Evolutionary conservation across 257 asterid species (phyloP).

Genomic region (Cinchona pubescens): DNA sequence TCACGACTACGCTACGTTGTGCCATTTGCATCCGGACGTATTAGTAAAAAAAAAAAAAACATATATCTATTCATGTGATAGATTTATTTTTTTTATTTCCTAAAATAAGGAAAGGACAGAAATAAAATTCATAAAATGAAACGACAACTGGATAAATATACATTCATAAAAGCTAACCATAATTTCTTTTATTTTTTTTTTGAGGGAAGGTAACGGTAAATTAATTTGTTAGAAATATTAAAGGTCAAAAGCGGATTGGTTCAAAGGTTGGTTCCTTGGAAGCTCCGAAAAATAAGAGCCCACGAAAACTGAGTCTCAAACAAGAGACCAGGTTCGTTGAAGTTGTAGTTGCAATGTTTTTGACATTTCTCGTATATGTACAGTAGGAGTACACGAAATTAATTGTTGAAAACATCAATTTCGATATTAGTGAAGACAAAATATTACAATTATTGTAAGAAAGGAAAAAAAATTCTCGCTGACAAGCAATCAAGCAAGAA

Average conservation of each 20-base stretch:
- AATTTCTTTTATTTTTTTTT: no score
- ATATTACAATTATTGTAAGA: no score
- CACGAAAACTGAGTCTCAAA: conserved; percentile 9
- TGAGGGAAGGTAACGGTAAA: not conserved
- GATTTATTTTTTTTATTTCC: not conserved
- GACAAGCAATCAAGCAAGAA: no score
- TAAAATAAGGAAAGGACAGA: not conserved
- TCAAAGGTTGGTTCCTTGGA: conserved; percentile 30
- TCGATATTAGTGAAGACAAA: not conserved
- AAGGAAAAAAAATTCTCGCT: no score
- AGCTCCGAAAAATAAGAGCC: conserved; percentile 45
- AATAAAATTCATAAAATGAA: no score
- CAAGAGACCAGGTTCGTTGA: not conserved
- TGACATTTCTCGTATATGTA: not conserved
- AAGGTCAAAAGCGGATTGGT: conserved; percentile 19
- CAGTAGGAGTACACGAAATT: not conserved
- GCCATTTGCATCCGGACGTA: not conserved
- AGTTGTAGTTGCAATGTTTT: not conserved
- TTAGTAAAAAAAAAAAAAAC: not conserved
- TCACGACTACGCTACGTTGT: conserved; percentile 1
- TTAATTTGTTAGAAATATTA: conserved; percentile 11
- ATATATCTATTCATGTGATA: not conserved
- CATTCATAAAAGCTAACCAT: not conserved
- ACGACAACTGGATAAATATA: not conserved
- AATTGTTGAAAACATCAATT: not conserved